A percentile compares a stretch with the other conserved stretches of the same genome.
phyloP scores from a whole-genome alignment of 108 stramenopile genomes.

The Craspedostauros australis region DNA sequence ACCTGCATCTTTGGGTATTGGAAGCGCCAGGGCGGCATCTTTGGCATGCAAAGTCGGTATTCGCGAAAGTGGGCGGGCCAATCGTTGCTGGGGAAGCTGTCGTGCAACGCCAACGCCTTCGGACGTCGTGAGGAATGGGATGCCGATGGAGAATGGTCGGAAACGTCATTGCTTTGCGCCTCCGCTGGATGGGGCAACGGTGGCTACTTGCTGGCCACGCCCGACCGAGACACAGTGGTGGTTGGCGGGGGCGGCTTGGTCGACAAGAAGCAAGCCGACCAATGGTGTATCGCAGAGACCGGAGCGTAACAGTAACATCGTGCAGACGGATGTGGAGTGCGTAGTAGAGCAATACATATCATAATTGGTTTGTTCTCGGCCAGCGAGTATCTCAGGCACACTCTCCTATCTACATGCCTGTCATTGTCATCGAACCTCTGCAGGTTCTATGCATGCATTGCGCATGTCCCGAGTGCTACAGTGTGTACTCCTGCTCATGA shows the following conservation, averaged over 20 bases:
- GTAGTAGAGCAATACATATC: too few species aligned
- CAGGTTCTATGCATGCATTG: too few species aligned
- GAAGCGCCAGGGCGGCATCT: slow-evolving; percentile 30
- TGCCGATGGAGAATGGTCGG: slow-evolving; percentile 23
- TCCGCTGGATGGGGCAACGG: slow-evolving; percentile 57
- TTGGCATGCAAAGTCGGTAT: slow-evolving; percentile 46
- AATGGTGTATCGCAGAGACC: slow-evolving; percentile 36
- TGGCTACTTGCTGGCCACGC: slow-evolving; percentile 31
- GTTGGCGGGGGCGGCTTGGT: slow-evolving; percentile 26
- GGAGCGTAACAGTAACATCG: too few species aligned
- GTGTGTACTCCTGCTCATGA: too few species aligned
- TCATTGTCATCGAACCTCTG: too few species aligned
- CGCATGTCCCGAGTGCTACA: too few species aligned
- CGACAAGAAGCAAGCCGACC: slow-evolving; percentile 30
- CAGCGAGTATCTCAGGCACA: too few species aligned
- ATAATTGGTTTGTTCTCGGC: too few species aligned
- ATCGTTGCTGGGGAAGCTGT: slow-evolving; percentile 36
- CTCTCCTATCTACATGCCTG: too few species aligned
- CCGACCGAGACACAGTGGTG: slow-evolving; percentile 1
- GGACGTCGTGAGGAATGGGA: slow-evolving; percentile 58
- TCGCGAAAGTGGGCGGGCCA: slow-evolving; percentile 41
- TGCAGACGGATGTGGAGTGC: too few species aligned
- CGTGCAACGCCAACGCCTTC: slow-evolving; percentile 34
- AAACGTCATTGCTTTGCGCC: slow-evolving; percentile 32
- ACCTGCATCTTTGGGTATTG: slow-evolving; percentile 43